Conservation (phyloP, 75 land plant genomes). For the Azolla pinnata region DNA sequence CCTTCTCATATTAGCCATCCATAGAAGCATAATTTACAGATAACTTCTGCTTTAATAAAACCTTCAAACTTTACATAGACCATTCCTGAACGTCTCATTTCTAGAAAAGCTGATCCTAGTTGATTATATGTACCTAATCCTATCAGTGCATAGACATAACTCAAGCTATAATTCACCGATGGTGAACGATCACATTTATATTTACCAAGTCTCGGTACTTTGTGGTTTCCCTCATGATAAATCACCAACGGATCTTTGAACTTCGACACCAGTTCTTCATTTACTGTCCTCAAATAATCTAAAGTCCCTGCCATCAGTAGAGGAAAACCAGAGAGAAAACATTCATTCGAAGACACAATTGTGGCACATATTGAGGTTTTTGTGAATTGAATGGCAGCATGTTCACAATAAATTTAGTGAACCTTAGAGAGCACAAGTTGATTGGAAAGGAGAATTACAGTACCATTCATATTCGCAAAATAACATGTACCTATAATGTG, state of each 20-base stretch:
- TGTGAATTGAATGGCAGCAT: too few relatives aligned
- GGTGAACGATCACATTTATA: neutral
- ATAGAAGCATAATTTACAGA: neutral
- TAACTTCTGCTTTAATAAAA: too few relatives aligned
- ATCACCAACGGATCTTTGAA: constrained; percentile 52
- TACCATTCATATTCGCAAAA: too few relatives aligned
- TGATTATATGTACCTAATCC: neutral
- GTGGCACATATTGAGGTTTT: too few relatives aligned
- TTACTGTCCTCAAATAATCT: constrained; percentile 53
- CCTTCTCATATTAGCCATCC: neutral
- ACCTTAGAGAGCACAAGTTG: too few relatives aligned
- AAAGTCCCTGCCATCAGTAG: constrained; percentile 36
- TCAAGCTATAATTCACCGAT: neutral
- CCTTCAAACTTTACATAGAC: too few relatives aligned
- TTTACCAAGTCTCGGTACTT: constrained; percentile 73
- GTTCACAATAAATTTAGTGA: too few relatives aligned
- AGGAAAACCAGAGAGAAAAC: too few relatives aligned
- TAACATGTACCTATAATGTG: constrained; percentile 68
- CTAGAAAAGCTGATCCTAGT: neutral
- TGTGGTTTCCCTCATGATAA: constrained; percentile 77
- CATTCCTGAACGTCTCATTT: too few relatives aligned
- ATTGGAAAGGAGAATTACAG: too few relatives aligned
- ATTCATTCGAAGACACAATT: too few relatives aligned
- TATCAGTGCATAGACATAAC: neutral
- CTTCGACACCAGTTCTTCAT: constrained; percentile 52